A percentile compares a stretch with the other conserved stretches of the same genome.
Evolutionary conservation across 805 yeast species (phyloP).

Genomic region (Metschnikowia koreensis): DNA sequence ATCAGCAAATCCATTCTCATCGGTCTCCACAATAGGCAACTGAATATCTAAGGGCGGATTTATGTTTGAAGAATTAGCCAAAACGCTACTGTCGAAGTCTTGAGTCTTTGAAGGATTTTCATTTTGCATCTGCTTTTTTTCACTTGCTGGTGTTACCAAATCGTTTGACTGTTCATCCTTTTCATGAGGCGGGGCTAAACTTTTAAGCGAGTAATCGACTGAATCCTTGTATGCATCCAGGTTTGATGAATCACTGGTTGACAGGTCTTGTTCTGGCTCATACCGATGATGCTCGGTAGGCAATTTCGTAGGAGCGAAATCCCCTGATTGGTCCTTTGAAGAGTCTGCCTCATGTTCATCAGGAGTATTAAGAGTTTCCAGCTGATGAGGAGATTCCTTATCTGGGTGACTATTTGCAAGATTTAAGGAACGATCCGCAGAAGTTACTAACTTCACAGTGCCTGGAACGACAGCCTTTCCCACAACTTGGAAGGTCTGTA

Average conservation of each 20-base stretch:
- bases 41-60: conserved; percentile 30
- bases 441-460: conserved; percentile 11
- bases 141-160: not conserved
- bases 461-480: conserved; percentile 11
- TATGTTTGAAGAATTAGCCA: conserved; percentile 46
- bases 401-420: not conserved
- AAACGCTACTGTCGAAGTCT: conserved; percentile 24
- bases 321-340: not conserved
- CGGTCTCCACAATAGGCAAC: conserved; percentile 43
- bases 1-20: conserved; percentile 41
- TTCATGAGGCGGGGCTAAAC: conserved; percentile 20
- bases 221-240: conserved; percentile 17
- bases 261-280: not conserved
- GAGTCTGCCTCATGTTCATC: not conserved
- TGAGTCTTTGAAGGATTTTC: not conserved
- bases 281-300: conserved; percentile 4
- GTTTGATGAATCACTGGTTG: conserved; percentile 1
- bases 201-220: conserved; percentile 17
- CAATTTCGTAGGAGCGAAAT: not conserved
- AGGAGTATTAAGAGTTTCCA: not conserved
- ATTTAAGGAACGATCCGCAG: conserved; percentile 1
- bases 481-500: conserved; percentile 8
- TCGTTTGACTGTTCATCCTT: not conserved
- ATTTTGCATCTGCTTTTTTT: not conserved
- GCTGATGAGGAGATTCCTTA: not conserved